These are phyloP conservation scores for Aspergillus neoniger DNA, from an alignment of 2,329 filamentous ascomycete species.

Conservation along the genomic window DNA sequence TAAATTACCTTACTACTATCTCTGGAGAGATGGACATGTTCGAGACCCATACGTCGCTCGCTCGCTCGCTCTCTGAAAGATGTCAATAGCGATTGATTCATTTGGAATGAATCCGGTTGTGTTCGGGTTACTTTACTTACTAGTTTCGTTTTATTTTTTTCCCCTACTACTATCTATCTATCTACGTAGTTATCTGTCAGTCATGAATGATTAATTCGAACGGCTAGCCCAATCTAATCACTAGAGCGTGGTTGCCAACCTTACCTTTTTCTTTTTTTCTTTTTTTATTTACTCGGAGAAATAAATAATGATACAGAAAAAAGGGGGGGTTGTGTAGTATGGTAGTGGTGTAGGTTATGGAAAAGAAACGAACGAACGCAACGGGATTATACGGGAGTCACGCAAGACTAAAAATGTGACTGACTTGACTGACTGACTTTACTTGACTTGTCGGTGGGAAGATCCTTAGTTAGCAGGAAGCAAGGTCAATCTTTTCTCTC, in stretches of 20 bases:
- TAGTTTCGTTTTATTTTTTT: too few relatives aligned
- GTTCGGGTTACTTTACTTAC: not conserved
- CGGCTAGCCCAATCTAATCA: not conserved
- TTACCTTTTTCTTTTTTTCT: too few relatives aligned
- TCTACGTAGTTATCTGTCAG: not conserved
- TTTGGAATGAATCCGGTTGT: not conserved
- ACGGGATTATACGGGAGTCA: not conserved
- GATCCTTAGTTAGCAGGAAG: not conserved
- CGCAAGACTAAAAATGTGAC: not conserved
- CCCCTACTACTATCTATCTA: too few relatives aligned
- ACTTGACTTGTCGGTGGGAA: slow-evolving; percentile 1
- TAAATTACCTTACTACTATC: slow-evolving; percentile 15
- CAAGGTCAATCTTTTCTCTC: slow-evolving; percentile 3
- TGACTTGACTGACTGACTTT: not conserved
- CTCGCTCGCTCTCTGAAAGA: not conserved
- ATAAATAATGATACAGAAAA: not conserved
- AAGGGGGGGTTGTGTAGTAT: not conserved
- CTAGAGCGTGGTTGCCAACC: not conserved
- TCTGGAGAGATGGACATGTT: slow-evolving; percentile 11
- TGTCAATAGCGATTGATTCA: not conserved
- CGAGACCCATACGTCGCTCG: slow-evolving; percentile 13
- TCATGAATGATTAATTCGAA: not conserved
- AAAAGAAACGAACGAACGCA: not conserved
- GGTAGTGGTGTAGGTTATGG: not conserved
- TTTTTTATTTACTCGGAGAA: not conserved